Base-by-base conservation (phyloP, 2,329 filamentous ascomycete genomes). In the Myrmaecium sp. region DNA sequence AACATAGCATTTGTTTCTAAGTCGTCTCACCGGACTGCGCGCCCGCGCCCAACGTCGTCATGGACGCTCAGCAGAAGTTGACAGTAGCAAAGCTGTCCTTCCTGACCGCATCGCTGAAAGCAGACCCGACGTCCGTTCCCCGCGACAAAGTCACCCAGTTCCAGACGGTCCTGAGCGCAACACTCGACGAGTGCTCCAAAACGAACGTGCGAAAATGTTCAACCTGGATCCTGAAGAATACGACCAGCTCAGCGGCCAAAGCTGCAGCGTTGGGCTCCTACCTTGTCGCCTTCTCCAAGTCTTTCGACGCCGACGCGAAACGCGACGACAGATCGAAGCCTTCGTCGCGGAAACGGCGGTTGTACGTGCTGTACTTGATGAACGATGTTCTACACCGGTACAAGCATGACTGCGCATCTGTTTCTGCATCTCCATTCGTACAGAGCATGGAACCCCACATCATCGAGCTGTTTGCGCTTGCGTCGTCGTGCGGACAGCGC, bases 321-420 rank as follows among this genome's bases (percentile, higher is more conserved):
- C 22, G 30, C 6, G 17, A 23, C 11, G 18, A 11, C 21, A 28
- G 17, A 11, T 5, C 15, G 11, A 13, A 55, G 34, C 59, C 68
- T 3, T 79, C 73, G 25, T 54, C 64, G 17, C 73, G 69, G 44
- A 68, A 80, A 33, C 76, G 69, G 41, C 67, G 74, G 10, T 60
- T 92, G 9, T 74, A 86, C 49, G 50, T 89, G 5, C 60, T 92
- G 5, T 84, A 86, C 48, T 52, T 92, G 21, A 41, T 89, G 33
- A 84, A 72, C 51, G 83, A 93, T 49, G 55, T 80, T 14, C 59
- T 92, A 14, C 73, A 83, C 10, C 30, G 84, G 43, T 58, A 64
- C 31, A 64, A 68, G 36, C 58, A 57, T 33, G 57, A 66, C 33
- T 56, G 61, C 6, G 12, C 7, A 6, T 8, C 6, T 23, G 6